Evolutionary conservation across 495 filamentous ascomycete genomes (phyloP).

Genomic region (Penicillium flavigenum): DNA sequence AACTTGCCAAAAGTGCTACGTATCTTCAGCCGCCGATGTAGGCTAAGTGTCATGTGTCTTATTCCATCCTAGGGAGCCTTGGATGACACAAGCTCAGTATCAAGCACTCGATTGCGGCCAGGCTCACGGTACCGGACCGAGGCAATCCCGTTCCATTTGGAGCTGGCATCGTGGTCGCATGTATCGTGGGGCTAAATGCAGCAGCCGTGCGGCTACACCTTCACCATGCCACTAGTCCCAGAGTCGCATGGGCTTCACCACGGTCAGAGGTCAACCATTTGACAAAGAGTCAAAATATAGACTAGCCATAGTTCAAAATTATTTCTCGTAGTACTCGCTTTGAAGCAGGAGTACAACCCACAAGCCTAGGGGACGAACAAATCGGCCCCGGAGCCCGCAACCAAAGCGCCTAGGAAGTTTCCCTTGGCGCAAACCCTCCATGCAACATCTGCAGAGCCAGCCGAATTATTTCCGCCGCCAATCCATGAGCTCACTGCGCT

Average conservation of each 20-base stretch:
- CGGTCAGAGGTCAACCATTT: not conserved
- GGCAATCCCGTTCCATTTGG: not conserved
- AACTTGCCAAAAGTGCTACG: not conserved
- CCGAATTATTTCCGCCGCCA: conserved; percentile 42
- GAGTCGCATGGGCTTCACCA: not conserved
- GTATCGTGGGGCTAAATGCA: not conserved
- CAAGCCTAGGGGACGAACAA: conserved; percentile 37
- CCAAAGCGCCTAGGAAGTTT: conserved; percentile 52
- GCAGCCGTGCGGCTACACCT: not conserved
- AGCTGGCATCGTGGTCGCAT: not conserved
- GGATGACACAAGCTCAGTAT: not conserved
- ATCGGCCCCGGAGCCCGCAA: conserved; percentile 43
- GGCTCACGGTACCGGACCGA: too few species aligned
- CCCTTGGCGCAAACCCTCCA: conserved; percentile 60
- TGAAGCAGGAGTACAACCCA: not conserved
- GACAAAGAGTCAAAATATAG: not conserved
- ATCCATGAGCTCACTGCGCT: conserved; percentile 66
- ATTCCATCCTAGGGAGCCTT: not conserved
- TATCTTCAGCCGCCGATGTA: not conserved
- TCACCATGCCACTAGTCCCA: not conserved
- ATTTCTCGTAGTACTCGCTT: not conserved
- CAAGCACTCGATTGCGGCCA: not conserved
- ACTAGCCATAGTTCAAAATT: not conserved
- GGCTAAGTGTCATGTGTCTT: not conserved
- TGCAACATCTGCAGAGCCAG: conserved; percentile 41